These are phyloP conservation scores for Candida verbasci DNA, from an alignment of 805 yeast species.

Conservation along the genomic window DNA sequence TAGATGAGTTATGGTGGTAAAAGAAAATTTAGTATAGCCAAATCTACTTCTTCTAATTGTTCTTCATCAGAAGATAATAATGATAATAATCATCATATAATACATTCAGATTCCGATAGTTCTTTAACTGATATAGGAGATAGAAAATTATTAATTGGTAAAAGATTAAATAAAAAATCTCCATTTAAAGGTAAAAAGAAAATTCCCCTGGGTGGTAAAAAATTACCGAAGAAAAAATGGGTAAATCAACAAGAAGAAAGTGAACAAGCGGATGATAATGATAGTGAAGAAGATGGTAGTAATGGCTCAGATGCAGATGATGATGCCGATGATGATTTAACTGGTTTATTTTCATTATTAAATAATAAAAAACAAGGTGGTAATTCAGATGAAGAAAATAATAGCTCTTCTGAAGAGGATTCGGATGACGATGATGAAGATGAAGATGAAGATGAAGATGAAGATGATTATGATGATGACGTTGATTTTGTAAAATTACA, in stretches of 20 bases:
- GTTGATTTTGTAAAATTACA: slow-evolving; percentile 71
- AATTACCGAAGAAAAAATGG: slow-evolving; percentile 1
- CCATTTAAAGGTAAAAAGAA: slow-evolving; percentile 7
- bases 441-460: slow-evolving; percentile 35
- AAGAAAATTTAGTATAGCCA: slow-evolving; percentile 34
- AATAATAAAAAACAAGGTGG: slow-evolving; percentile 9
- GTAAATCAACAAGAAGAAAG: slow-evolving; percentile 5
- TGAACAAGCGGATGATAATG: slow-evolving; percentile 7
- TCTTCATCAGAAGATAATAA: slow-evolving; percentile 18
- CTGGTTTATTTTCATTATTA: slow-evolving; percentile 21
- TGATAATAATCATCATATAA: slow-evolving; percentile 1
- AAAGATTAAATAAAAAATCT: slow-evolving; percentile 1
- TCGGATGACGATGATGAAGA: slow-evolving; percentile 59
- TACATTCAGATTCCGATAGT: slow-evolving; percentile 29
- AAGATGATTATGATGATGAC: slow-evolving; percentile 64
- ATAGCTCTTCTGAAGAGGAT: slow-evolving; percentile 32
- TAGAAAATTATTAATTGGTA: background rate
- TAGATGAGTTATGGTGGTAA: slow-evolving; percentile 25
- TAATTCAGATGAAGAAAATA: slow-evolving; percentile 12
- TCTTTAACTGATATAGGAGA: slow-evolving; percentile 36
- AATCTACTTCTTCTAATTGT: slow-evolving; percentile 27
- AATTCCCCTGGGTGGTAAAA: slow-evolving; percentile 3
- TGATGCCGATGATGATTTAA: slow-evolving; percentile 13
- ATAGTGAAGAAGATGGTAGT: slow-evolving; percentile 17
- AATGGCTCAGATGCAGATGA: slow-evolving; percentile 13